These are phyloP conservation scores for Tritrichomonas foetus DNA, from an alignment of 208 protist species.

Conservation along the genomic window DNA sequence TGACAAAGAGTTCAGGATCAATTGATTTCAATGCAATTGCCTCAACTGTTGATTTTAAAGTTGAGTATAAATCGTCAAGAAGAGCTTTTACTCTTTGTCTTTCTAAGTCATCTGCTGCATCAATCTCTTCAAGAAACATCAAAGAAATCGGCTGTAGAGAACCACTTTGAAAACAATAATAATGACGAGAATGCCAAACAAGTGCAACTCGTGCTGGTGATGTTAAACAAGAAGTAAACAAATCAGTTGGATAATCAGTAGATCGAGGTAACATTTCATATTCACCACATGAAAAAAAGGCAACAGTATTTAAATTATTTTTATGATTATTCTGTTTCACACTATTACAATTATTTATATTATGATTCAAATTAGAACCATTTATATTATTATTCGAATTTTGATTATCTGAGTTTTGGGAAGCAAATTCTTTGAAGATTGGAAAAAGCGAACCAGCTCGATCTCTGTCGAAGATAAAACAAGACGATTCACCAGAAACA, in stretches of 20 bases:
- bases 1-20: not conserved
- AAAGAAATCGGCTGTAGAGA: not conserved
- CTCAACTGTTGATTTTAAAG: not conserved
- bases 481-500: too few relatives aligned
- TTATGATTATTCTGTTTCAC: too few relatives aligned
- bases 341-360: too few relatives aligned
- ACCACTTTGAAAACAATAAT: constrained; percentile 1
- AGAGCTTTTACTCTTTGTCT: not conserved
- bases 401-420: too few relatives aligned
- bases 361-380: too few relatives aligned
- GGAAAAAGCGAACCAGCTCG: too few relatives aligned
- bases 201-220: not conserved
- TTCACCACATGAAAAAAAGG: not conserved
- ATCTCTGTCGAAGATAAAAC: too few relatives aligned
- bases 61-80: not conserved
- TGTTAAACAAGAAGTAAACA: constrained; percentile 4
- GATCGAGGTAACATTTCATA: not conserved
- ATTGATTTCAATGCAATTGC: not conserved
- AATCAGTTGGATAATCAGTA: not conserved
- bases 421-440: too few relatives aligned
- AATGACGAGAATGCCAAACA: not conserved
- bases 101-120: not conserved
- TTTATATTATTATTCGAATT: too few relatives aligned
- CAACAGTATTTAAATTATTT: not conserved
- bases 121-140: not conserved